Conservation (phyloP, 2,329 filamentous ascomycete genomes). For the Triangularia verruculosa region DNA sequence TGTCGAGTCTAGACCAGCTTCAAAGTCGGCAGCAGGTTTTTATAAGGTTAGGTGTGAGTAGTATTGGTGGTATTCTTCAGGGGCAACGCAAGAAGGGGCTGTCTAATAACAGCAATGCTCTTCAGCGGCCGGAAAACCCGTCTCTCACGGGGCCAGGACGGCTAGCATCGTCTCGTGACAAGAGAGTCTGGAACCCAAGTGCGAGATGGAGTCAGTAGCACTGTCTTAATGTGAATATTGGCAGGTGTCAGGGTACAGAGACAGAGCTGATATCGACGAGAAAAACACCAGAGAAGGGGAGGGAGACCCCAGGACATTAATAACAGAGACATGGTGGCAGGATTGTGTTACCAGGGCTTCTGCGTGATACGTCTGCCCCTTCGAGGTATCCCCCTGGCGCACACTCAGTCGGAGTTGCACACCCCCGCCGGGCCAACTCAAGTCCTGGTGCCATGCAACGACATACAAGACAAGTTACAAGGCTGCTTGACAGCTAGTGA, state of each 20-base stretch:
- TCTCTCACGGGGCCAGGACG: not conserved
- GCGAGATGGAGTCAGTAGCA: not conserved
- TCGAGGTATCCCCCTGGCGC: not conserved
- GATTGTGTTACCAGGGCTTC: not conserved
- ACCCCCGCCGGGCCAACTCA: not conserved
- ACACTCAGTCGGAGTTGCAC: not conserved
- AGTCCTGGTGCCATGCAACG: not conserved
- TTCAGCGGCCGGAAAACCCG: not conserved
- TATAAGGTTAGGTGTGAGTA: not conserved
- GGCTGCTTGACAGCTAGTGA: not conserved
- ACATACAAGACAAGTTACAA: not conserved
- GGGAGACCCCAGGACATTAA: not conserved
- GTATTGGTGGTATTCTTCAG: not conserved
- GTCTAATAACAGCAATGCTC: slow-evolving; percentile 1
- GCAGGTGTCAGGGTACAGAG: not conserved
- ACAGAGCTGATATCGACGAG: not conserved
- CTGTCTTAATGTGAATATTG: not conserved
- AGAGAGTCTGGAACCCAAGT: not conserved
- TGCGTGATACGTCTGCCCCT: not conserved
- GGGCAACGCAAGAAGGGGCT: slow-evolving; percentile 1
- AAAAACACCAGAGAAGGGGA: not conserved
- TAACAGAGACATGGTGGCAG: not conserved
- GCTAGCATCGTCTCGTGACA: not conserved
- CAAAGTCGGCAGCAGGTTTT: not conserved
- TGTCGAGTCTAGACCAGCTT: too few relatives aligned